A percentile compares a stretch with the other conserved stretches of the same genome.
phyloP scores from a whole-genome alignment of 495 filamentous ascomycete genomes.

The Talaromyces adpressus region DNA sequence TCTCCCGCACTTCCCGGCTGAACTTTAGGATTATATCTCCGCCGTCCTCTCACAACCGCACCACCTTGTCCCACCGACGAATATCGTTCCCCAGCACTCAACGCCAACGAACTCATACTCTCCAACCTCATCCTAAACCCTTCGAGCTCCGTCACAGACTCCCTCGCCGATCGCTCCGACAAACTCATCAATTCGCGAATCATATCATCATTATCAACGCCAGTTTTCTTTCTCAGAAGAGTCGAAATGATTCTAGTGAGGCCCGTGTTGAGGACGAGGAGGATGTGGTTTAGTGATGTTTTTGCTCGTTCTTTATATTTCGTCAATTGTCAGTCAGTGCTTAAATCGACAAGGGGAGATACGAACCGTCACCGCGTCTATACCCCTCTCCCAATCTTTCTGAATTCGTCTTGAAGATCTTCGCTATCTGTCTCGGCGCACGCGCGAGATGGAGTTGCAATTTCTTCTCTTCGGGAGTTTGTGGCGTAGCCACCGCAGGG shows the following conservation, averaged over 20 bases:
- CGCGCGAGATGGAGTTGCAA: not conserved
- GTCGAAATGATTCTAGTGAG: not conserved
- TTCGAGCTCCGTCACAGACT: not conserved
- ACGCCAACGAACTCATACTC: not conserved
- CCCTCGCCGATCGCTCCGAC: not conserved
- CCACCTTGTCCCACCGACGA: not conserved
- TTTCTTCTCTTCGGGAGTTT: not conserved
- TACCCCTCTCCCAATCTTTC: not conserved
- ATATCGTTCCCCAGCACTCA: not conserved
- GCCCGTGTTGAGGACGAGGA: not conserved
- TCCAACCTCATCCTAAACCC: conserved; percentile 3
- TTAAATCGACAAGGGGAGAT: not conserved
- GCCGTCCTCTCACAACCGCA: not conserved
- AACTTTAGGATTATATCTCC: not conserved
- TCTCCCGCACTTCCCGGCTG: not conserved
- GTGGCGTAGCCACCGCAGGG: not conserved
- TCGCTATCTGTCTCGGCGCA: not conserved
- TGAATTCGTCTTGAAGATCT: not conserved
- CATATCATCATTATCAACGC: not conserved
- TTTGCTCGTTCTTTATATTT: not conserved
- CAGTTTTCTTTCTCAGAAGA: not conserved
- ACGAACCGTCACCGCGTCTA: not conserved
- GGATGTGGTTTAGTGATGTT: conserved; percentile 1
- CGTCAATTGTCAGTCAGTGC: not conserved
- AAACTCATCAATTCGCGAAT: not conserved